Evolutionary conservation across 306 rosid genomes (phyloP), one percentile per base, ranked within the genome.

Genomic region (Sicyos edulis): DNA sequence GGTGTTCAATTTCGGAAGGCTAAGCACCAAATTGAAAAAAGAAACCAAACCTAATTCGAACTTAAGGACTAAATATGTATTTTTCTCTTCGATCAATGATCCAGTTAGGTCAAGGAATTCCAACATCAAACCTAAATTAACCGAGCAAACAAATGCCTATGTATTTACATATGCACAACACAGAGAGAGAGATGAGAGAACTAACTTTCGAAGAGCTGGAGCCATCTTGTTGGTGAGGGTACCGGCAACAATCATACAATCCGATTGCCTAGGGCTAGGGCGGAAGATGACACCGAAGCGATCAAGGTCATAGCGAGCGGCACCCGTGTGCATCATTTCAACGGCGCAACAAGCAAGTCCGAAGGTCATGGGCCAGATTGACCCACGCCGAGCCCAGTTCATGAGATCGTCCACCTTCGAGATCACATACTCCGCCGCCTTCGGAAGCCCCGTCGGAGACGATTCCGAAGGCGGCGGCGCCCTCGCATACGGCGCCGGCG

Each of bases 141-240:
- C 20, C 37, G 57, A 19, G 45, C n/a, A 1, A 63, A 70, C 13
- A 64, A 19, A 66, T 1, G 3, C n/a, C 67, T 13, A 66, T 8
- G 13, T 10, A 29, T 13, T 26, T 26, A 1, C 29, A 26, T 26
- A 26, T 26, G 3, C 3, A 26, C 29, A n/a, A n/a, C n/a, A n/a
- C n/a, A 32, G 15, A 8, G 76, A 42, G 16, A 49, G 61, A 54
- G 44, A 14, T n/a, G 44, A 29, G 74, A 54, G 13, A 42, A 42
- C 82, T 14, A 78, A 93, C 99, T 79, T 93, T 87, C 99, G 99
- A 77, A 93, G 97, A 32, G 99, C 97, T 0, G 99, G 97, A 14
- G 97, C 99, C 99, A 93, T 93, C 91, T 93, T 93, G 37, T 93
- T 93, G 84, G 97, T 91, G 74, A 93, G 99, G 66, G 99, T 93